Base-by-base conservation (phyloP, 345 rosid genomes). In the Durio zibethinus region DNA sequence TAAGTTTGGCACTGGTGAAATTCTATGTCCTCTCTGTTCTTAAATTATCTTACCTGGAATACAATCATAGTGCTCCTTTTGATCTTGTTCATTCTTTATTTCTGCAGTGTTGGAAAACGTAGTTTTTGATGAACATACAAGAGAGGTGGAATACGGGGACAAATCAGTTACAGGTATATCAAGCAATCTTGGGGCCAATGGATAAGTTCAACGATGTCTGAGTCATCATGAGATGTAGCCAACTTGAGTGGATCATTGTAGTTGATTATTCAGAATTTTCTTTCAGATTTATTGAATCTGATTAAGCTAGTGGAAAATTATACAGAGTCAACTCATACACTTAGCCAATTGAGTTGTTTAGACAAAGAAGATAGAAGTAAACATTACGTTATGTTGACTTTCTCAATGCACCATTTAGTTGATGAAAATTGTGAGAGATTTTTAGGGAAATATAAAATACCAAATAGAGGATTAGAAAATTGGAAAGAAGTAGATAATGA, bases 41-140 rank as follows among this genome's bases (percentile, higher is more conserved):
- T 31, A 0, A 29, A 68, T 36, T 53, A 18, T 48, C 18, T 50
- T 31, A 48, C 42, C 40, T 31, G 27, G 68, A 2, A 9, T n/a
- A 40, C 18, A 20, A 77, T 56, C 72, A 4, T 31, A 33, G 64
- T 76, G 40, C 80, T 31, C 15, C 2, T 5, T 29, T 59, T 79
- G 75, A 71, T 65, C 21, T 78, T 72, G 27, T 84, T 77, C 97
- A 97, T 94, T 40, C 10, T 53, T 64, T 73, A 76, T 74, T 23
- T 57, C 27, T 81, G 74, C 91, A 94, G 98, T 95, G 74, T 43
- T 95, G 89, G 99, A 95, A 86, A 95, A 95, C 62, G 92, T 95
- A 47, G 99, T 93, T 80, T 95, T 95, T 70, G 99, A 95, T 75
- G 99, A 93, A 82, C 99, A 93, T 80, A 83, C 92, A 1, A 79